Evolutionary conservation across 73 alveolate species (phyloP).

Genomic region (Diophrys appendiculata): DNA sequence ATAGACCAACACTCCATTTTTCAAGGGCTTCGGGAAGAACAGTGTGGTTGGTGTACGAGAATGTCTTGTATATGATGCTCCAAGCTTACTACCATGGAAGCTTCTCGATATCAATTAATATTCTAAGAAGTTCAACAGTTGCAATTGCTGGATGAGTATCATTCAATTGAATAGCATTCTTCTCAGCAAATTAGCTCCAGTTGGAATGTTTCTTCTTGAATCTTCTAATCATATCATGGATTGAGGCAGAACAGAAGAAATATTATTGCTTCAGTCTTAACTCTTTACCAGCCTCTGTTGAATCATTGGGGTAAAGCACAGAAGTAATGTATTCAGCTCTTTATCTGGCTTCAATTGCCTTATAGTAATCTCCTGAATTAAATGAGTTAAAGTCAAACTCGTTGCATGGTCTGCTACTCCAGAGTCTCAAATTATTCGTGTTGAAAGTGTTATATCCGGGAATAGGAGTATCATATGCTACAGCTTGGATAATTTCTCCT

Average conservation of each 20-base stretch:
- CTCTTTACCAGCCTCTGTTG: slow-evolving; percentile 94
- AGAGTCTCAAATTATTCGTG: slow-evolving; percentile 94
- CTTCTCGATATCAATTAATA: slow-evolving; percentile 81
- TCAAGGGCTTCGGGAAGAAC: slow-evolving; percentile 95
- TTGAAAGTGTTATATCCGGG: slow-evolving; percentile 99
- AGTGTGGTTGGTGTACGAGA: slow-evolving; percentile 91
- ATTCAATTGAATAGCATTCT: slow-evolving; percentile 76
- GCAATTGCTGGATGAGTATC: slow-evolving; percentile 97
- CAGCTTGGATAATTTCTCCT: slow-evolving; percentile 96
- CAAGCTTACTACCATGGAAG: slow-evolving; percentile 79
- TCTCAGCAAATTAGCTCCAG: slow-evolving; percentile 80
- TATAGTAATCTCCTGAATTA: slow-evolving; percentile 86
- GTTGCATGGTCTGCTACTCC: slow-evolving; percentile 90
- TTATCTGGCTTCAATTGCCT: slow-evolving; percentile 89
- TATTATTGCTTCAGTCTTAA: slow-evolving; percentile 97
- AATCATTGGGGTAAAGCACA: slow-evolving; percentile 99
- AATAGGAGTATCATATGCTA: slow-evolving; percentile 99
- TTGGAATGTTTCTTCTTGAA: slow-evolving; percentile 67
- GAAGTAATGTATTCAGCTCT: slow-evolving; percentile 97
- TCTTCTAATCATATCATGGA: slow-evolving; percentile 81
- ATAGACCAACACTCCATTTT: slow-evolving; percentile 80
- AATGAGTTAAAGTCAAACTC: slow-evolving; percentile 91
- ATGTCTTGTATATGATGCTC: slow-evolving; percentile 67
- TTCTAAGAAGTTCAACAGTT: slow-evolving; percentile 79
- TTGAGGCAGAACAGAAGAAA: slow-evolving; percentile 98